Conservation (phyloP, 768 basidiomycete genomes). For the Pisolithus tinctorius region DNA sequence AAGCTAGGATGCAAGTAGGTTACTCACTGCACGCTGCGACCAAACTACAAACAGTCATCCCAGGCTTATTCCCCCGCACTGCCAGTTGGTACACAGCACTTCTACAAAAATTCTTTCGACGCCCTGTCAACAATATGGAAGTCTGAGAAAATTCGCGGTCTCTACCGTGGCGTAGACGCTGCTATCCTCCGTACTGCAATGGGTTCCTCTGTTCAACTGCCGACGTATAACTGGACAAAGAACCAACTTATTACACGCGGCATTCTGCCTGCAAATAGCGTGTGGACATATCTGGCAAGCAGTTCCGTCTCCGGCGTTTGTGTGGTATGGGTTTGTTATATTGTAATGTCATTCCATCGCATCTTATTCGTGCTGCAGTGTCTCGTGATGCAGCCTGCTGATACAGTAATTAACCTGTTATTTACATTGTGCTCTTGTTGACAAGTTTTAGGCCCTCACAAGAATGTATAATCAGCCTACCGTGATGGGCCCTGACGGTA, state of each 20-base stretch:
- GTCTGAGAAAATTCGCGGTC: slow-evolving; percentile 71
- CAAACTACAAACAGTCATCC: not conserved
- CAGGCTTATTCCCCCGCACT: slow-evolving; percentile 92
- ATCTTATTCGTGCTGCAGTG: slow-evolving; percentile 41
- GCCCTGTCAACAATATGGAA: slow-evolving; percentile 76
- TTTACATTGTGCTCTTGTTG: not conserved
- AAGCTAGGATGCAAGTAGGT: slow-evolving; percentile 91
- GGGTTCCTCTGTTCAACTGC: slow-evolving; percentile 94
- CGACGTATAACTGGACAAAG: slow-evolving; percentile 94
- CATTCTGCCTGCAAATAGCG: slow-evolving; percentile 66
- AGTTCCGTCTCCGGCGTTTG: slow-evolving; percentile 87
- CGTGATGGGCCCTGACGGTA: slow-evolving; percentile 60
- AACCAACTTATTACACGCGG: slow-evolving; percentile 62
- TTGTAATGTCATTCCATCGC: not conserved
- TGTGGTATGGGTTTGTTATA: slow-evolving; percentile 53
- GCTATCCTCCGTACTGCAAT: slow-evolving; percentile 91
- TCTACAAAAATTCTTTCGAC: slow-evolving; percentile 80
- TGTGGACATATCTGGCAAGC: slow-evolving; percentile 83
- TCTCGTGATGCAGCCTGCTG: slow-evolving; percentile 91
- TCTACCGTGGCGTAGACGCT: slow-evolving; percentile 88
- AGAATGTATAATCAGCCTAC: slow-evolving; percentile 97
- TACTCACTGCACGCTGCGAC: not conserved
- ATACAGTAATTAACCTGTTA: slow-evolving; percentile 53
- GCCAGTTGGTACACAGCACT: slow-evolving; percentile 91
- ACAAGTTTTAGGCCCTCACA: slow-evolving; percentile 60